phyloP scores from a whole-genome alignment of 495 filamentous ascomycete species.

The Chaetomium cochliodes region DNA sequence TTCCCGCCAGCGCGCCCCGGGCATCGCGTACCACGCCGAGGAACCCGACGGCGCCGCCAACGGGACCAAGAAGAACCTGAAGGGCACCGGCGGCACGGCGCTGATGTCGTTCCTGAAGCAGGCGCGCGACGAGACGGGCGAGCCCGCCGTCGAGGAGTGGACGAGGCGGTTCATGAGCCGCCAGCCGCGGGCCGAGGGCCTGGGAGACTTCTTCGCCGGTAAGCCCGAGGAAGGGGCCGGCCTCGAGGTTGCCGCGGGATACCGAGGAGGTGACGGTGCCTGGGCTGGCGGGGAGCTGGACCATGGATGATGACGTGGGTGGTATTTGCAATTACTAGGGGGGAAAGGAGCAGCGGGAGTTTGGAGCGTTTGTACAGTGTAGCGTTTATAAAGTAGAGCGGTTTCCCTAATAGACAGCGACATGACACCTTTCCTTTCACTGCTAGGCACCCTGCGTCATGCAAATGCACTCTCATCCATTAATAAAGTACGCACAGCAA shows the following conservation, averaged over 20 bases:
- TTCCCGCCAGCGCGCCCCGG: slow-evolving; percentile 46
- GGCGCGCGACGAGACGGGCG: slow-evolving; percentile 89
- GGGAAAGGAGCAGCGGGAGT: neutral
- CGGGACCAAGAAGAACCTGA: slow-evolving; percentile 56
- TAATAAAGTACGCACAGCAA: no score
- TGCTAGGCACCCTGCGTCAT: no score
- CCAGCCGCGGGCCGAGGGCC: slow-evolving; percentile 43
- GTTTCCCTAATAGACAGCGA: neutral
- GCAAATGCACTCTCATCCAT: no score
- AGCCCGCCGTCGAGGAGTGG: slow-evolving; percentile 85
- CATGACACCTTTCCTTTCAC: no score
- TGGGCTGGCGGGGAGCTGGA: slow-evolving; percentile 83
- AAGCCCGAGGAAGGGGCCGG: slow-evolving; percentile 49
- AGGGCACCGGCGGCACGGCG: slow-evolving; percentile 88
- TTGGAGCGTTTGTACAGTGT: neutral
- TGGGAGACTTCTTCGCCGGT: slow-evolving; percentile 58
- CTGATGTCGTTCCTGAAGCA: slow-evolving; percentile 93
- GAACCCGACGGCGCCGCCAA: slow-evolving; percentile 15
- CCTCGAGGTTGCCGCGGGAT: slow-evolving; percentile 4
- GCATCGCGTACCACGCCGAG: slow-evolving; percentile 33
- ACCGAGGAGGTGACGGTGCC: slow-evolving; percentile 66
- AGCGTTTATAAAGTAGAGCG: neutral
- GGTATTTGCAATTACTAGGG: slow-evolving; percentile 55
- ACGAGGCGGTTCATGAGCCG: slow-evolving; percentile 69
- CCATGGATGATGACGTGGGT: slow-evolving; percentile 68